A percentile compares a stretch with the other conserved stretches of the same genome.
Evolutionary conservation across 306 rosid genomes (phyloP).

Genomic region (Fragaria iinumae): DNA sequence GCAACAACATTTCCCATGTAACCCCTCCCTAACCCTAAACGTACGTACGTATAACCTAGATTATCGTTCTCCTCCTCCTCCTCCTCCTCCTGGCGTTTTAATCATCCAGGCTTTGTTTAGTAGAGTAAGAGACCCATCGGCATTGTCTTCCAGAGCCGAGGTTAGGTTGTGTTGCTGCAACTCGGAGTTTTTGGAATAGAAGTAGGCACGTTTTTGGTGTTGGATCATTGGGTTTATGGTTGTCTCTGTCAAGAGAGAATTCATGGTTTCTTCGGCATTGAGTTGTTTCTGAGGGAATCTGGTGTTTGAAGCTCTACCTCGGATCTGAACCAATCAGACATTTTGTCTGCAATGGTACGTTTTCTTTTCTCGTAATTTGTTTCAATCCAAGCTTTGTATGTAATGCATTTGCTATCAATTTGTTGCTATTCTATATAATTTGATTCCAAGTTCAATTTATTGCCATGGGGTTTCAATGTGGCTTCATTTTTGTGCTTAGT

Average conservation of each 20-base stretch:
- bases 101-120: not conserved
- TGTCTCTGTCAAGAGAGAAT: not conserved
- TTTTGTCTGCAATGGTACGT: conserved; percentile 51
- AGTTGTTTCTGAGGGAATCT: conserved; percentile 36
- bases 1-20: conserved; percentile 47
- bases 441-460: conserved; percentile 2
- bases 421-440: not conserved
- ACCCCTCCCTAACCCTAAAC: not conserved
- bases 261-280: conserved; percentile 33
- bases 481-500: conserved; percentile 1
- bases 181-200: not conserved
- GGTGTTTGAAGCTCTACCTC: conserved; percentile 43
- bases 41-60: not conserved
- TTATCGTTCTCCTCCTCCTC: not conserved
- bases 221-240: conserved; percentile 28
- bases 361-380: conserved; percentile 11
- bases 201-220: conserved; percentile 13
- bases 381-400: conserved; percentile 4
- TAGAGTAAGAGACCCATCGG: conserved; percentile 20
- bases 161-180: not conserved
- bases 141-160: not conserved
- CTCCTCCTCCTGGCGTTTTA: not conserved
- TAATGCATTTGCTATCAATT: not conserved
- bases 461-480: not conserved
- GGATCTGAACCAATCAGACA: conserved; percentile 27